A percentile compares a stretch with the other conserved stretches of the same genome.
phyloP scores from a whole-genome alignment of 139 green algal species.

The Protoeuglena noctilucae region DNA sequence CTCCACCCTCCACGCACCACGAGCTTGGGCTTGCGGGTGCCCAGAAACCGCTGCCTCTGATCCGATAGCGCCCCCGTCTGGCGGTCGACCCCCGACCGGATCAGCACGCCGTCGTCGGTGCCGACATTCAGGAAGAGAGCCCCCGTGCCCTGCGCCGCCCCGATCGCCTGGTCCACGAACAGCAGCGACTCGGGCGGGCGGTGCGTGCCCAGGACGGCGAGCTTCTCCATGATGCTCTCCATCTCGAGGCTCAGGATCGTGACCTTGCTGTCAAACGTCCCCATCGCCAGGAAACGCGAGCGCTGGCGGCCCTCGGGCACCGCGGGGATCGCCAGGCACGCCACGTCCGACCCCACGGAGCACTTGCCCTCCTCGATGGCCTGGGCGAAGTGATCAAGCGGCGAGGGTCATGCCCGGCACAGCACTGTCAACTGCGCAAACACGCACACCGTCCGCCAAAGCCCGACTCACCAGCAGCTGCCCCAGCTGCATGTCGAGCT shows the following conservation, averaged over 20 bases:
- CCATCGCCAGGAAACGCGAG: constrained; percentile 71
- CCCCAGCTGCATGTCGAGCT: constrained; percentile 71
- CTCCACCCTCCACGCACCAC: constrained; percentile 20
- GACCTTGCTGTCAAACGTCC: constrained; percentile 60
- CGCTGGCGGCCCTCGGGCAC: constrained; percentile 59
- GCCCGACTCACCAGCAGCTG: no score
- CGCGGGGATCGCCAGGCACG: constrained; percentile 61
- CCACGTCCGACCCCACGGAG: constrained; percentile 38
- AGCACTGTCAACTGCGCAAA: no score
- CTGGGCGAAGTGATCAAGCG: no score
- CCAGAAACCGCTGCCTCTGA: constrained; percentile 83
- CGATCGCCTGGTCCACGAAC: constrained; percentile 22
- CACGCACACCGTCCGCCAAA: no score
- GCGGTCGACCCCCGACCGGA: constrained; percentile 78
- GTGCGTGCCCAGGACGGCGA: constrained; percentile 34
- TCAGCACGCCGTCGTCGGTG: constrained; percentile 81
- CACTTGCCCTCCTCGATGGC: constrained; percentile 42
- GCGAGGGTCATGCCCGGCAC: no score
- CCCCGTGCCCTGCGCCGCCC: constrained; percentile 11
- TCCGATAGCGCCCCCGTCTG: constrained; percentile 54
- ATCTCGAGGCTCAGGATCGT: constrained; percentile 75
- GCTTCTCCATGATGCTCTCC: constrained; percentile 47
- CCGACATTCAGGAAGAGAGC: constrained; percentile 82
- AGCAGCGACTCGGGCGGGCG: constrained; percentile 19
- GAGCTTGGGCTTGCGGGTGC: constrained; percentile 62